Evolutionary conservation across 2,329 filamentous ascomycete genomes (phyloP).

Genomic region (Ophiostoma sp.): DNA sequence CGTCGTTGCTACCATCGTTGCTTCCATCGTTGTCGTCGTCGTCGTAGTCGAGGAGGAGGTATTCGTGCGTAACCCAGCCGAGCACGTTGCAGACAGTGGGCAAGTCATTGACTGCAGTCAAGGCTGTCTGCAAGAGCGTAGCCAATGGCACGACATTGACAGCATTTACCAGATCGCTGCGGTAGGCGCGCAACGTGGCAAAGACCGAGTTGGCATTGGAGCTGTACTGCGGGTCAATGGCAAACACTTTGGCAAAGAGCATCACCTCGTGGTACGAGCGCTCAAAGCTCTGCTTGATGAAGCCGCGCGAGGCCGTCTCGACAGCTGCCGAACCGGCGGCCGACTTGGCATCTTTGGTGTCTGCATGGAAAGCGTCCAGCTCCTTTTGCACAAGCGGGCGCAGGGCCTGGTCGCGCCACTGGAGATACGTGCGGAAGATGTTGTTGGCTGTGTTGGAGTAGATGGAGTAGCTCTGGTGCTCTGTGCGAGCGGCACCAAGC

Average conservation of each 20-base stretch:
- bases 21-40: slow-evolving; percentile 46
- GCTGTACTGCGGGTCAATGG: slow-evolving; percentile 56
- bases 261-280: slow-evolving; percentile 56
- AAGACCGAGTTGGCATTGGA: slow-evolving; percentile 53
- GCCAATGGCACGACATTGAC: slow-evolving; percentile 57
- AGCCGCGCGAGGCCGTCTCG: slow-evolving; percentile 59
- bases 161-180: slow-evolving; percentile 54
- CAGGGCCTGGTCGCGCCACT: slow-evolving; percentile 55
- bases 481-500: slow-evolving; percentile 48
- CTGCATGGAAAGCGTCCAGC: slow-evolving; percentile 54
- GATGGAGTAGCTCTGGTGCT: slow-evolving; percentile 49
- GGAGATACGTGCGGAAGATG: slow-evolving; percentile 56
- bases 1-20: background rate
- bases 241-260: slow-evolving; percentile 57
- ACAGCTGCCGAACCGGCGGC: slow-evolving; percentile 34
- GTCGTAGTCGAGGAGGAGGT: slow-evolving; percentile 56
- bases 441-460: slow-evolving; percentile 57
- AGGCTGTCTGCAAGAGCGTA: slow-evolving; percentile 49
- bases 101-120: slow-evolving; percentile 51
- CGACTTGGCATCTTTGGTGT: slow-evolving; percentile 44
- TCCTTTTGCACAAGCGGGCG: slow-evolving; percentile 56
- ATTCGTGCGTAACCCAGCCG: slow-evolving; percentile 60
- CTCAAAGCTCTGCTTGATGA: slow-evolving; percentile 61
- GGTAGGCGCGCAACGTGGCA: slow-evolving; percentile 49
- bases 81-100: slow-evolving; percentile 56